Conservation (phyloP, 306 rosid genomes). For the Calophaca sinica region DNA sequence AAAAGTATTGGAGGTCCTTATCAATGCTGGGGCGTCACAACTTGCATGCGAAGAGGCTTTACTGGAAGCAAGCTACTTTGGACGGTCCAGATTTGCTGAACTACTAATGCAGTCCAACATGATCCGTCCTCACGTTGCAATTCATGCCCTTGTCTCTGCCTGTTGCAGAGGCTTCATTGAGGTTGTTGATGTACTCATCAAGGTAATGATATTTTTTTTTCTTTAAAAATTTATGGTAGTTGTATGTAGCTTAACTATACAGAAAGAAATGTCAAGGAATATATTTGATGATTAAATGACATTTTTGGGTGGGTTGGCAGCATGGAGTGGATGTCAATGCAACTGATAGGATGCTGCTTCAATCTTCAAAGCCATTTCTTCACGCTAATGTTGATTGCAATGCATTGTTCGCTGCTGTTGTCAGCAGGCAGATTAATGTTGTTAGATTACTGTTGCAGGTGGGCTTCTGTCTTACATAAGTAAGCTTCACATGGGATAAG, state of each 20-base stretch:
- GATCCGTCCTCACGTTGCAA: conserved; percentile 59
- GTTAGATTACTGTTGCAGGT: conserved; percentile 70
- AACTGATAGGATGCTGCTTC: conserved; percentile 59
- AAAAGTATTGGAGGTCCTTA: conserved; percentile 59
- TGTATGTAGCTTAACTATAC: conserved; percentile 16
- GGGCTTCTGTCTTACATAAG: conserved; percentile 38
- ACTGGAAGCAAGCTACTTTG: conserved; percentile 68
- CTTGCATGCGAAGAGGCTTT: conserved; percentile 76
- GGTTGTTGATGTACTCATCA: conserved; percentile 65
- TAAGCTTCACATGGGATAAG: conserved; percentile 38
- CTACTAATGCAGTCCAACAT: conserved; percentile 62
- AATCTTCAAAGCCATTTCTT: conserved; percentile 69
- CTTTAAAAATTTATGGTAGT: neutral
- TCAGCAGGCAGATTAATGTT: conserved; percentile 65
- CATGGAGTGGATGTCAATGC: conserved; percentile 64
- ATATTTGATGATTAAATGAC: conserved; percentile 32
- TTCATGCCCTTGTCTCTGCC: conserved; percentile 71
- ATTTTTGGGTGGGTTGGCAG: conserved; percentile 47
- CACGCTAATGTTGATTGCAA: conserved; percentile 67
- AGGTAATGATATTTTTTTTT: conserved; percentile 49
- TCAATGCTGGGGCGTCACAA: conserved; percentile 65
- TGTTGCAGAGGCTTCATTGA: conserved; percentile 64
- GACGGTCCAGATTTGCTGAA: conserved; percentile 54
- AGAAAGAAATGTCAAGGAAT: neutral
- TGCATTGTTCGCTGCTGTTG: conserved; percentile 65